Conservation (phyloP, 805 yeast genomes). For the Myxozyma monticola region DNA sequence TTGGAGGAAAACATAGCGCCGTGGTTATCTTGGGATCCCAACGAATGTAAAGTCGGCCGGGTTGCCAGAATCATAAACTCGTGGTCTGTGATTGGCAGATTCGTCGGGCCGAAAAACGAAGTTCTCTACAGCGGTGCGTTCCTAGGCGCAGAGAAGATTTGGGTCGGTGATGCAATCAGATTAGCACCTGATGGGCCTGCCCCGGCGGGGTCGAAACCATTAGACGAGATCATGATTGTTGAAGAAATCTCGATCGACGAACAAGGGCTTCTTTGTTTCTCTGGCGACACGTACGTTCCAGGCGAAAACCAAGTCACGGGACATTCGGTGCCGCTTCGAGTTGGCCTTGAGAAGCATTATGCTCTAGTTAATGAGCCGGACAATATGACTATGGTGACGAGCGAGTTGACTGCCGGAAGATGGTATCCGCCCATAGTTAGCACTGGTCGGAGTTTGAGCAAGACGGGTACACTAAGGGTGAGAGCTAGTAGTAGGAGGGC, state of each 20-base stretch:
- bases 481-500: not conserved
- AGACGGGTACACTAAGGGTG: not conserved
- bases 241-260: slow-evolving; percentile 7
- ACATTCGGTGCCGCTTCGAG: not conserved
- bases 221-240: slow-evolving; percentile 9
- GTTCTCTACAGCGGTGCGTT: slow-evolving; percentile 14
- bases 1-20: slow-evolving; percentile 11
- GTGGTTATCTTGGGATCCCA: slow-evolving; percentile 14
- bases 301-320: not conserved
- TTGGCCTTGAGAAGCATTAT: not conserved
- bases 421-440: slow-evolving; percentile 9
- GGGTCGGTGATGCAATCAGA: slow-evolving; percentile 24
- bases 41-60: not conserved
- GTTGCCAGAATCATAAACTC: slow-evolving; percentile 4
- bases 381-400: not conserved
- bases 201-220: too few relatives aligned
- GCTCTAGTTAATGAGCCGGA: not conserved
- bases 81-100: slow-evolving; percentile 14
- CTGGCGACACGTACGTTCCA: not conserved
- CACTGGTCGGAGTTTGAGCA: not conserved
- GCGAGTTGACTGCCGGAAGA: not conserved
- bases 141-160: slow-evolving; percentile 29
- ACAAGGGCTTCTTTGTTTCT: not conserved
- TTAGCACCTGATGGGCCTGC: slow-evolving; percentile 14
- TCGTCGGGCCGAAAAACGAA: slow-evolving; percentile 1